Percentiles rank a stretch among this genome's conserved stretches.
These are phyloP conservation scores for Hura crepitans DNA, from an alignment of 441 rosid species.

Conservation along the genomic window DNA sequence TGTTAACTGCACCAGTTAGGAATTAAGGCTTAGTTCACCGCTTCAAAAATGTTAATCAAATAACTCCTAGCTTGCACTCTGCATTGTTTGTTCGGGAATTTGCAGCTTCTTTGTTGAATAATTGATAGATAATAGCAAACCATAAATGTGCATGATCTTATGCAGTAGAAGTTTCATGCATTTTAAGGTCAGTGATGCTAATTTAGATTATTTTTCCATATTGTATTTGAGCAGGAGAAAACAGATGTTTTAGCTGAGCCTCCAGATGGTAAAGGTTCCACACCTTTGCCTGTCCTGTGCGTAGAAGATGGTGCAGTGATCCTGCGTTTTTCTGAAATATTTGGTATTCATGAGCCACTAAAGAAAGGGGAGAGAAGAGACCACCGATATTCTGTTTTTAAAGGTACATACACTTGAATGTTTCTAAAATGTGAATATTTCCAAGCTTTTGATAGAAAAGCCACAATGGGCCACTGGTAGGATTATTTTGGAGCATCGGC, in stretches of 20 bases:
- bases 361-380: conserved; percentile 67
- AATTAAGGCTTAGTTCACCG: neutral
- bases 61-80: neutral
- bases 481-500: neutral
- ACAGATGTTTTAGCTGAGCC: conserved; percentile 40
- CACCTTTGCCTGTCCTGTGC: conserved; percentile 78
- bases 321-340: conserved; percentile 89
- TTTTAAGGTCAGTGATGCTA: neutral
- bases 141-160: neutral
- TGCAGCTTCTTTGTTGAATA: conserved; percentile 4
- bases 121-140: conserved; percentile 3
- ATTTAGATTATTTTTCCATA: neutral
- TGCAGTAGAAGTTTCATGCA: neutral
- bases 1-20: neutral
- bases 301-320: conserved; percentile 82
- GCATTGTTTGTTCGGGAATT: neutral
- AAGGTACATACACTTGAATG: conserved; percentile 41
- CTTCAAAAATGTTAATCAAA: neutral
- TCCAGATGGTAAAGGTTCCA: conserved; percentile 41
- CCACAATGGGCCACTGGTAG: neutral
- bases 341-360: conserved; percentile 77
- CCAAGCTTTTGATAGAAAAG: conserved; percentile 10
- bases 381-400: conserved; percentile 43
- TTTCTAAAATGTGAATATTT: neutral
- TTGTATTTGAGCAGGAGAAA: conserved; percentile 42